Evolutionary conservation across 129 eudicot genomes (phyloP).

Genomic region (Daucus carota): DNA sequence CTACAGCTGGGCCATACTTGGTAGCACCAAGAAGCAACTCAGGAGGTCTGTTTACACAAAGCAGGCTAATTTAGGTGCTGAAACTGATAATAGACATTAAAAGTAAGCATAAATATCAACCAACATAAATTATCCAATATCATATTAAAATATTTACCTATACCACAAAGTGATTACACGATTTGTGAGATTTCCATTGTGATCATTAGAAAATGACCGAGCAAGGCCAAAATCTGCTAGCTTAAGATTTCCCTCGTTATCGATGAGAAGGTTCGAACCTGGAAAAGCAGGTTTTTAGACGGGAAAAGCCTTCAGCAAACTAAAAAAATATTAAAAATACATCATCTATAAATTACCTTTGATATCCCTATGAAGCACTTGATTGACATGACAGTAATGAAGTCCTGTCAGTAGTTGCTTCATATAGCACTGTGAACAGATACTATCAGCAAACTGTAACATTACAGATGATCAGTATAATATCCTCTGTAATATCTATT

Average conservation of each 20-base stretch:
- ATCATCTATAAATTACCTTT: conserved; percentile 43
- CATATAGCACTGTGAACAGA: conserved; percentile 79
- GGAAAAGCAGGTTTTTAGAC: conserved; percentile 14
- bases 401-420: conserved; percentile 91
- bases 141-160: conserved; percentile 42
- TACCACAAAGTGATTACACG: conserved; percentile 96
- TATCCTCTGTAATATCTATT: background rate
- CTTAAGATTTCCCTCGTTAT: conserved; percentile 88
- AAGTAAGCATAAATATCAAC: background rate
- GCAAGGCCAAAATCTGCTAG: conserved; percentile 98
- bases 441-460: conserved; percentile 16
- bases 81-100: conserved; percentile 6
- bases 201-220: conserved; percentile 57
- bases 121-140: background rate
- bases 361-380: conserved; percentile 92
- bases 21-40: conserved; percentile 97
- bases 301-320: conserved; percentile 13
- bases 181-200: conserved; percentile 78
- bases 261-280: conserved; percentile 93
- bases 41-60: conserved; percentile 69
- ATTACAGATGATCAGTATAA: conserved; percentile 8
- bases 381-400: conserved; percentile 85
- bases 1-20: conserved; percentile 91
- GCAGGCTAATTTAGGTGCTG: conserved; percentile 12
- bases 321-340: background rate